Base-by-base conservation (phyloP, 768 basidiomycete genomes). In the Macrocybe gigantea region DNA sequence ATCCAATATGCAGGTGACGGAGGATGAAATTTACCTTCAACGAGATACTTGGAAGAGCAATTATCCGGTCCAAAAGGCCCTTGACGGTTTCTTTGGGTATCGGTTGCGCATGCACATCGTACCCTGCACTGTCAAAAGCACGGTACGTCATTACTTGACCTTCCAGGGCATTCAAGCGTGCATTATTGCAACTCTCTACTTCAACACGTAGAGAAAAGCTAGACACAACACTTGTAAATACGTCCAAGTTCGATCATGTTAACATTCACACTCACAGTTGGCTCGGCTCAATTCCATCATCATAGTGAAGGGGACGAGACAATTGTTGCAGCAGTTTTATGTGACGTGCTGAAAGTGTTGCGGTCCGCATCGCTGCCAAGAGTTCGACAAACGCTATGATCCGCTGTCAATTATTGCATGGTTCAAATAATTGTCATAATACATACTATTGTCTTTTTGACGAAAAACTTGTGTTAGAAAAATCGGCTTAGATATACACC, bases 311-410 rank as follows among this genome's bases (percentile, higher is more conserved):
- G 14, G 77, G 70, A 30, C 90, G 70, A 5, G 73, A 68, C 9
- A 94, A 68, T 1, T 64, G 57, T 44, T 64, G 68, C 60, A 94
- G 82, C 38, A 65, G 70, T 15, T 54, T 38, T 45, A 87, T 75
- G 9, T 89, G 87, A 10, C 65, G 54, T 2, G 60, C 52, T 0
- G 75, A 72, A 31, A 93, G 64, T 6, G 57, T 62, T 0, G 91
- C 93, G 47, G 80, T 79, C 12, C 93, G 80, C 85, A 95, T 93
- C 57, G 91, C 82, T 55, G 90, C 88, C 47, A 96, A 72, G 72
- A 95, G 88, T 58, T 84, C 73, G 43, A 95, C 76, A 62, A 95
- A 93, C 14, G 72, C 89, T 88, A 46, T 41, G 51, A 34, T 40
- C 32, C 33, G 1, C 22, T 22, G 22, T 22, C 22, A 22, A 22